Conservation (phyloP, 352 stramenopile species). For the Chrysophaeum taylorii region DNA sequence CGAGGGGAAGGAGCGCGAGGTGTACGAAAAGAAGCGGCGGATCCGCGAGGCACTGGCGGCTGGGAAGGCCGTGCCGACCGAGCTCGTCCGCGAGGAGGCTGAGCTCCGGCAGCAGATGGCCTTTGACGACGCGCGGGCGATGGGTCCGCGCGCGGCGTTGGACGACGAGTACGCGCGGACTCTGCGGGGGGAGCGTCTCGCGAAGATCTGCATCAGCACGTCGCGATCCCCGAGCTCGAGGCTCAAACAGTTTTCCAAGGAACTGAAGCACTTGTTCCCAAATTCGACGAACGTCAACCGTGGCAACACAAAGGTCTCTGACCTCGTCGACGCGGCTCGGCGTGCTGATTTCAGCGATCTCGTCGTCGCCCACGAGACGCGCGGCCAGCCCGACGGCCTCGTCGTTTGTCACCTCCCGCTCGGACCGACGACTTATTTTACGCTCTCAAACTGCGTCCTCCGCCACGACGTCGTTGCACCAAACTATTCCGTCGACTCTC, state of each 20-base stretch:
- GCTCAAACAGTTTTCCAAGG: slow-evolving; percentile 99
- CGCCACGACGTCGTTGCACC: slow-evolving; percentile 98
- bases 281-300: slow-evolving; percentile 96
- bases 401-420: slow-evolving; percentile 97
- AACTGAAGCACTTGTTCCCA: slow-evolving; percentile 94
- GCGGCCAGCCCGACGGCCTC: slow-evolving; percentile 93
- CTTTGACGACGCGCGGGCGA: slow-evolving; percentile 42
- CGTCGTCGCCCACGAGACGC: slow-evolving; percentile 93
- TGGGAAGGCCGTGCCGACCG: slow-evolving; percentile 92
- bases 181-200: slow-evolving; percentile 86
- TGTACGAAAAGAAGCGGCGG: slow-evolving; percentile 93
- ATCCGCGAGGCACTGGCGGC: slow-evolving; percentile 77
- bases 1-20: slow-evolving; percentile 80
- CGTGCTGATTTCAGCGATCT: slow-evolving; percentile 95
- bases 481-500: no score
- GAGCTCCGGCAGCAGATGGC: slow-evolving; percentile 72
- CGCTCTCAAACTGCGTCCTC: slow-evolving; percentile 87
- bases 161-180: slow-evolving; percentile 98
- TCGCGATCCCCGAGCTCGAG: slow-evolving; percentile 87
- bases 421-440: slow-evolving; percentile 96
- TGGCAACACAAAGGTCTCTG: slow-evolving; percentile 79
- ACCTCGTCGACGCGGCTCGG: slow-evolving; percentile 90
- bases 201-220: slow-evolving; percentile 80
- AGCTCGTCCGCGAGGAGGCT: slow-evolving; percentile 83
- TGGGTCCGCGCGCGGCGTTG: slow-evolving; percentile 53